Conservation (phyloP, 2,329 filamentous ascomycete genomes). For the Colletotrichum agaves region DNA sequence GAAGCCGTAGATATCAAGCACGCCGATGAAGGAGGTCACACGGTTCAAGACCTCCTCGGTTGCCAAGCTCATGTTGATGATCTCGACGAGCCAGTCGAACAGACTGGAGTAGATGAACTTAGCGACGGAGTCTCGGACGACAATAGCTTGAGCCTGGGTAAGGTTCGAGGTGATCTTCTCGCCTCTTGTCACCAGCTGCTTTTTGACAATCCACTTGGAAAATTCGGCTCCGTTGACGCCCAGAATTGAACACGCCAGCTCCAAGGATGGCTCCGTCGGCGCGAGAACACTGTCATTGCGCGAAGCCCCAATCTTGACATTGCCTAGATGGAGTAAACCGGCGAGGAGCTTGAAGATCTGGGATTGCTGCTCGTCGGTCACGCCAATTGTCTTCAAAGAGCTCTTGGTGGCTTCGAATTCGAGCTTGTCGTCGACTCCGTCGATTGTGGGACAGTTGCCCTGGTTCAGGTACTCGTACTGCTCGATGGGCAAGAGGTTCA, state of each 20-base stretch:
- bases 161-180: constrained; percentile 98
- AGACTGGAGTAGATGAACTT: constrained; percentile 99
- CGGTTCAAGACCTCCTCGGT: constrained; percentile 86
- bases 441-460: constrained; percentile 88
- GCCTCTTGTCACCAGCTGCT: constrained; percentile 93
- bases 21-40: constrained; percentile 92
- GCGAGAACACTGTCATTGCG: constrained; percentile 88
- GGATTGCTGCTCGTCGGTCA: constrained; percentile 76
- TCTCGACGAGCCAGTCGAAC: constrained; percentile 99
- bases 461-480: constrained; percentile 98
- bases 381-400: constrained; percentile 89
- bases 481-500: constrained; percentile 83
- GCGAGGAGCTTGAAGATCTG: constrained; percentile 92
- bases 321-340: constrained; percentile 92
- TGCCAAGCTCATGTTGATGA: constrained; percentile 90
- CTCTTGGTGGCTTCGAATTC: constrained; percentile 91
- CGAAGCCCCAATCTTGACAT: constrained; percentile 93
- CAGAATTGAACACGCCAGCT: constrained; percentile 83
- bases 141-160: constrained; percentile 90
- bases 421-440: constrained; percentile 93
- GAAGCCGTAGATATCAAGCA: constrained; percentile 99
- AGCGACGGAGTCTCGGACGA: constrained; percentile 96
- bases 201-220: constrained; percentile 98
- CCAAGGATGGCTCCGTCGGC: constrained; percentile 82
- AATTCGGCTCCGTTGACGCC: constrained; percentile 89